Conservation (phyloP, 23 red algal species). For the Cyanidium caldarium region DNA sequence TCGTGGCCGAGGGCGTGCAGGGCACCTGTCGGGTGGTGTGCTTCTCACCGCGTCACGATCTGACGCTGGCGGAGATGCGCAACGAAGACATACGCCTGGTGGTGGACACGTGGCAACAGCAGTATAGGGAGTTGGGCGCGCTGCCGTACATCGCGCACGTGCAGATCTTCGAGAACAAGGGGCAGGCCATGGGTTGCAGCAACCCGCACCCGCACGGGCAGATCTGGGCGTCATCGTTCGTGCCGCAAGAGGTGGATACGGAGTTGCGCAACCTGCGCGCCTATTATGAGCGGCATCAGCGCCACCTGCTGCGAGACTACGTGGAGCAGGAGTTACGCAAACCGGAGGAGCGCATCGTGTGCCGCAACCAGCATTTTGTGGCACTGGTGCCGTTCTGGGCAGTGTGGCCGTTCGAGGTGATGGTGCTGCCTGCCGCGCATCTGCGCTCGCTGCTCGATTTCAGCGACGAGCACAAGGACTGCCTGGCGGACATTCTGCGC, state of each 20-base stretch:
- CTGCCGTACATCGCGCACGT: constrained; percentile 58
- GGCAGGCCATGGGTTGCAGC: constrained; percentile 87
- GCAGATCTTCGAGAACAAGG: constrained; percentile 99
- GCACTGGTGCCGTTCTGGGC: constrained; percentile 94
- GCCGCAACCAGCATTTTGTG: constrained; percentile 58
- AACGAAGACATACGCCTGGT: constrained; percentile 37
- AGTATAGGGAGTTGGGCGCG: constrained; percentile 34
- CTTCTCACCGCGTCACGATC: constrained; percentile 81
- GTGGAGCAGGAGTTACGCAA: constrained; percentile 32
- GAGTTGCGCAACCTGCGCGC: constrained; percentile 34
- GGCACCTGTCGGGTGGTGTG: constrained; percentile 83
- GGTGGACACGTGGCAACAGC: constrained; percentile 65
- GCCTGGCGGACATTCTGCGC: constrained; percentile 77
- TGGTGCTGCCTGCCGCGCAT: constrained; percentile 20
- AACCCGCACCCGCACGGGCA: constrained; percentile 93
- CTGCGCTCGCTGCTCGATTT: constrained; percentile 25
- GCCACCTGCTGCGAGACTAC: constrained; percentile 66
- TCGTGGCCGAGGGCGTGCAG: constrained; percentile 43
- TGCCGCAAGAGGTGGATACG: constrained; percentile 49
- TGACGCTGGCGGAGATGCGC: constrained; percentile 91
- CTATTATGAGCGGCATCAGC: constrained; percentile 28
- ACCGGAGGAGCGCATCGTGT: constrained; percentile 56
- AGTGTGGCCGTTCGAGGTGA: constrained; percentile 82
- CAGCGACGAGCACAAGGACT: constrained; percentile 18
- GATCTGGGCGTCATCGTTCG: constrained; percentile 77